phyloP scores from a whole-genome alignment of 805 yeast species.

The Wickerhamomyces mucosus region DNA sequence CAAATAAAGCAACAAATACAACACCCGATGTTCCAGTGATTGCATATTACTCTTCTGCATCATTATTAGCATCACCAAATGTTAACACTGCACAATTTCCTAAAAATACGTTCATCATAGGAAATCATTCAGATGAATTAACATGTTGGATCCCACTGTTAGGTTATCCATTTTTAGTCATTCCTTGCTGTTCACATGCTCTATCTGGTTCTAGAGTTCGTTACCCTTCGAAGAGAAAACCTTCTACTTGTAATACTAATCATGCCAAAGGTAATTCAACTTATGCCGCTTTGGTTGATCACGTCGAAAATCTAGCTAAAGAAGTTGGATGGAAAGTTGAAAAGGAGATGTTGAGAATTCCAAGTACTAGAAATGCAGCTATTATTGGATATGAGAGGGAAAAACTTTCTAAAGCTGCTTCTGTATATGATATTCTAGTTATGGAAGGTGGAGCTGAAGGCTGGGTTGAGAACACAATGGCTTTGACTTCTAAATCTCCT shows the following conservation, averaged over 20 bases:
- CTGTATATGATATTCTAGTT: conserved; percentile 50
- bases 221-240: conserved; percentile 37
- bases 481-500: conserved; percentile 60
- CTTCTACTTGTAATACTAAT: conserved; percentile 12
- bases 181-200: conserved; percentile 92
- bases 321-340: conserved; percentile 78
- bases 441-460: conserved; percentile 86
- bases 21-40: conserved; percentile 31
- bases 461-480: conserved; percentile 78
- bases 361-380: conserved; percentile 91
- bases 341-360: conserved; percentile 83
- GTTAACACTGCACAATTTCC: conserved; percentile 62
- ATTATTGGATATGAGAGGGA: conserved; percentile 54
- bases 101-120: conserved; percentile 69
- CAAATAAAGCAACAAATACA: conserved; percentile 13
- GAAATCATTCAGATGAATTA: conserved; percentile 91
- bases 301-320: conserved; percentile 60
- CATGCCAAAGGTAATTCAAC: conserved; percentile 38
- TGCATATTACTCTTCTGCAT: conserved; percentile 36
- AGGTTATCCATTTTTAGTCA: conserved; percentile 80
- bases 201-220: conserved; percentile 68
- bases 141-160: conserved; percentile 93
- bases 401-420: conserved; percentile 18
- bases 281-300: conserved; percentile 81
- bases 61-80: conserved; percentile 38